Percentiles rank a stretch among this genome's conserved stretches.
These are phyloP conservation scores for Diaporthe velutina DNA, from an alignment of 2,329 filamentous ascomycete genomes.

Conservation along the genomic window DNA sequence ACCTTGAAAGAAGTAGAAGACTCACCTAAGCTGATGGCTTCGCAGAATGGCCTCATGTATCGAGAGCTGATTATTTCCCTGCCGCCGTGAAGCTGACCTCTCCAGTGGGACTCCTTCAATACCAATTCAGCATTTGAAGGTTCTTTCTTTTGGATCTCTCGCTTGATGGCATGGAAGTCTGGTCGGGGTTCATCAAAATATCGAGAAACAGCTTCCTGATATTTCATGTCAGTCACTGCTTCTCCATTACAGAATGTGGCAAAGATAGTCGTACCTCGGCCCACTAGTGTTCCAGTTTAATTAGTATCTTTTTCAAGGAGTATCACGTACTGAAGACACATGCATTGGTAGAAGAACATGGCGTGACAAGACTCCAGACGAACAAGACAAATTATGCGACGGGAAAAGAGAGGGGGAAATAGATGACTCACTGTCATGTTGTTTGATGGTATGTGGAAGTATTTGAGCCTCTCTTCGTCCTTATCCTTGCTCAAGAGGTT, in stretches of 20 bases:
- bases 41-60: slow-evolving; percentile 6
- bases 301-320: too few relatives aligned
- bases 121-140: background rate
- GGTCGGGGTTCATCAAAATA: background rate
- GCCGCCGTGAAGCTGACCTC: background rate
- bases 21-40: background rate
- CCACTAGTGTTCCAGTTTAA: background rate
- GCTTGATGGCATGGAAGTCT: background rate
- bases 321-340: too few relatives aligned
- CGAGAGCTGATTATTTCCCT: background rate
- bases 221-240: background rate
- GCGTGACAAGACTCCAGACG: too few relatives aligned
- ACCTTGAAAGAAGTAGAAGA: rapidly evolving
- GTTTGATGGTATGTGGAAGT: background rate
- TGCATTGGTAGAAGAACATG: too few relatives aligned
- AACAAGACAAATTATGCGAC: too few relatives aligned
- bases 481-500: background rate
- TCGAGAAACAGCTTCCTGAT: background rate
- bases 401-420: too few relatives aligned
- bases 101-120: background rate
- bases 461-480: background rate
- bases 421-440: background rate
- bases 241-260: background rate
- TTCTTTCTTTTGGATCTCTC: background rate
- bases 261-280: background rate